Percentiles rank a stretch among this genome's conserved stretches.
Conservation (phyloP, 495 filamentous ascomycete genomes). For the Pseudoneurospora amorphoporcata region DNA sequence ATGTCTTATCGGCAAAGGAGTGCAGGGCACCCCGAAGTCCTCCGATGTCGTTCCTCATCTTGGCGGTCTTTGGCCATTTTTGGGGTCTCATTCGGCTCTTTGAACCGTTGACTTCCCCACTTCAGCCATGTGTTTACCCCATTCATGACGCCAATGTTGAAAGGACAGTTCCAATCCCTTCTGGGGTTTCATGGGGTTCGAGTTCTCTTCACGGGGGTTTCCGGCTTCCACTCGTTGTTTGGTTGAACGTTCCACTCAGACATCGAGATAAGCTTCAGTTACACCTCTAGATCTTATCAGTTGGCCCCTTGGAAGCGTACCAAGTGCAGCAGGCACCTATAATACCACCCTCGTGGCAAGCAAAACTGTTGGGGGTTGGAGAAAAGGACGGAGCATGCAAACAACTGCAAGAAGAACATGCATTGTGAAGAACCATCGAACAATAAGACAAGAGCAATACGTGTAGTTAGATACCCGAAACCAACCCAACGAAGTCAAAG, state of each 20-base stretch:
- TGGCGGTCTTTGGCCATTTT: neutral
- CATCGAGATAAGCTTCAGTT: neutral
- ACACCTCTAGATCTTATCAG: neutral
- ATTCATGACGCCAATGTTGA: neutral
- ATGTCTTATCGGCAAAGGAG: neutral
- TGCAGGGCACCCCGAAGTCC: neutral
- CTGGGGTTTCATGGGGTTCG: neutral
- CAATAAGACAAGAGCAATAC: neutral
- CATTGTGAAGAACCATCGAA: neutral
- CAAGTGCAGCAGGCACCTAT: no score
- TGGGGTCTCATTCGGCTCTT: neutral
- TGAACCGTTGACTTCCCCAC: neutral
- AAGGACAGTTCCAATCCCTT: neutral
- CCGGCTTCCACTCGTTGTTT: neutral
- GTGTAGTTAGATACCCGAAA: neutral
- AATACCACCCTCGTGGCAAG: no score
- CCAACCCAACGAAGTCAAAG: neutral
- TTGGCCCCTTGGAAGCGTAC: neutral
- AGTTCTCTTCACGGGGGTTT: neutral
- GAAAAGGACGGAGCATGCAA: neutral
- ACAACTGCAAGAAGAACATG: neutral
- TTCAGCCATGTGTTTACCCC: neutral
- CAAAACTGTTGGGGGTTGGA: neutral
- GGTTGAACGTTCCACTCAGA: neutral
- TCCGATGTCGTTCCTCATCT: neutral